Evolutionary conservation across 208 protist species (phyloP), one percentile per base, ranked within the genome.

Genomic region (Leishmania mexicana): DNA sequence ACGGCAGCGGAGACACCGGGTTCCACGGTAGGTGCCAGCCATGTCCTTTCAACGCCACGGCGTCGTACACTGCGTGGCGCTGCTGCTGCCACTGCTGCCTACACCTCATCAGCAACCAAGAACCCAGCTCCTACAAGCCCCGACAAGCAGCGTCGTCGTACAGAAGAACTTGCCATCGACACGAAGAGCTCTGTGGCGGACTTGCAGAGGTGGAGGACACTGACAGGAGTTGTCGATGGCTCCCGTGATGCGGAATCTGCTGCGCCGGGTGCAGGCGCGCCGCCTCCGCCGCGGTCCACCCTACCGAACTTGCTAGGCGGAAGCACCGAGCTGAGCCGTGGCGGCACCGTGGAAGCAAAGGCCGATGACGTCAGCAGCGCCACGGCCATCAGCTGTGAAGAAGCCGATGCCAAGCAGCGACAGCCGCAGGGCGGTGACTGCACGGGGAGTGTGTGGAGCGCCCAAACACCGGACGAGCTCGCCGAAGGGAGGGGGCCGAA

Each of bases 1-100:
- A 19, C 70, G 13, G 70, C 3, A 74, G 40, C 70, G 28, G 47
- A 47, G 31, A 45, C 28, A n/a, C 10, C 8, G 35, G 35, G 17
- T 11, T 35, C 73, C 31, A 7, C 47, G 10, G 47, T 31, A 45
- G 51, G 73, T 21, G 11, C 17, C 40, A 67, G 21, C 24, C 15
- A 64, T 64, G 57, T 21, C 2, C 49, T 76, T 0, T 80, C 65
- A n/a, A 82, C 83, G n/a, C 78, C 83, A 28, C 78, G 78, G 13
- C 78, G 83, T 49, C 83, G 83, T 54, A 83, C 83, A 38, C 57
- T 86, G 35, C 78, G 78, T 0, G 57, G 57, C 5, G 40, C 74
- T 24, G 78, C 75, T 42, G 79, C 78, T 11, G 78, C 67, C 2
- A 57, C 65, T 1, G 54, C 77, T 2, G 78, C 65, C 3, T 31